Conservation (phyloP, 2,329 filamentous ascomycete species). For the Claviceps sp. region DNA sequence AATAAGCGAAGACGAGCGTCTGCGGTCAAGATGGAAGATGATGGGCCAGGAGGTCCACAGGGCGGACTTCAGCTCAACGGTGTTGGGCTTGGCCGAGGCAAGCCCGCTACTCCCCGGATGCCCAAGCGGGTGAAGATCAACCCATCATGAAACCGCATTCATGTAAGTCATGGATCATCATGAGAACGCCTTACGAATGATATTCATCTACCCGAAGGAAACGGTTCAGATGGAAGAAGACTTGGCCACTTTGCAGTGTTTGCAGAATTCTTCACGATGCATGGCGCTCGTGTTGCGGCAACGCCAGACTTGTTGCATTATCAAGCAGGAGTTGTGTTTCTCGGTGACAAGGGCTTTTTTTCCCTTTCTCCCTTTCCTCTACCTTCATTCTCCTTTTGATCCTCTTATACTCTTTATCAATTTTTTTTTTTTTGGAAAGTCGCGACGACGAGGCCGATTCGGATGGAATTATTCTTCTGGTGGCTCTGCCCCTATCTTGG, state of each 20-base stretch:
- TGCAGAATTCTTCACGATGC: conserved; percentile 18
- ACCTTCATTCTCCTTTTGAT: not conserved
- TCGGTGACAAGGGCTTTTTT: conserved; percentile 4
- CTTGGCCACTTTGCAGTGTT: no score
- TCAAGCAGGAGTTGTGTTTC: not conserved
- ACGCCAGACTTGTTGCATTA: no score
- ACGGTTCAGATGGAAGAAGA: no score
- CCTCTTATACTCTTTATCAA: not conserved
- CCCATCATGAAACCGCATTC: conserved; percentile 15
- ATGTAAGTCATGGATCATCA: no score
- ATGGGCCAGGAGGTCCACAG: conserved; percentile 37
- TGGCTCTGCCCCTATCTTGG: not conserved
- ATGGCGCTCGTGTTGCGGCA: conserved; percentile 12
- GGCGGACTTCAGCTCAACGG: conserved; percentile 37
- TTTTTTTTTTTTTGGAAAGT: conserved; percentile 9
- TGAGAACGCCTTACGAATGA: no score
- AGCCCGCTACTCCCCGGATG: conserved; percentile 44
- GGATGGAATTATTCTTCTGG: not conserved
- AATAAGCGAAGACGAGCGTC: conserved; percentile 46
- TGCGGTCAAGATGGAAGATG: conserved; percentile 44
- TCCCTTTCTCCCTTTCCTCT: conserved; percentile 8
- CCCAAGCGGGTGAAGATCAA: conserved; percentile 40
- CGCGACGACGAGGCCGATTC: not conserved
- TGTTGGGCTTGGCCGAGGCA: conserved; percentile 29
- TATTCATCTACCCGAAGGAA: no score